Evolutionary conservation across 257 asterid species (phyloP).

Genomic region (Jaltomata sinuosa): DNA sequence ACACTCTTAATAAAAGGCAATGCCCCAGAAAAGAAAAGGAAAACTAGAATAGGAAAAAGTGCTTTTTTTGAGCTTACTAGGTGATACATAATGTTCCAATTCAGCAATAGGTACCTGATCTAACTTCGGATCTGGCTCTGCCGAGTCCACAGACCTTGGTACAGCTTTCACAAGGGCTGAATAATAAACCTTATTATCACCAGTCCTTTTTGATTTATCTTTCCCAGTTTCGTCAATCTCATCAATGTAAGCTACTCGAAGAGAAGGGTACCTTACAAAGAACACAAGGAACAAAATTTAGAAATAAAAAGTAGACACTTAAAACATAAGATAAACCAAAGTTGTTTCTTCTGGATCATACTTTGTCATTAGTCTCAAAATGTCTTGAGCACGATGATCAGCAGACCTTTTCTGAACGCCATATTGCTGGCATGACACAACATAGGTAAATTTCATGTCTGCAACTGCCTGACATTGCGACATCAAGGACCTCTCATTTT

Average conservation of each 20-base stretch:
- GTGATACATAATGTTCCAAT: not conserved
- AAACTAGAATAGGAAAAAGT: not conserved
- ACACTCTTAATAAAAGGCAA: not conserved
- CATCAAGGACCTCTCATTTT: conserved; percentile 59
- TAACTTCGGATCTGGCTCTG: conserved; percentile 78
- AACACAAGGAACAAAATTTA: conserved; percentile 13
- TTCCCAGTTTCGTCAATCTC: conserved; percentile 76
- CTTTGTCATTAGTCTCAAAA: conserved; percentile 88
- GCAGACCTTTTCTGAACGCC: conserved; percentile 89
- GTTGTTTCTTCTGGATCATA: conserved; percentile 18
- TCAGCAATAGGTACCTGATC: conserved; percentile 56
- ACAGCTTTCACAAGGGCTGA: conserved; percentile 94
- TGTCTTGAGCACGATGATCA: conserved; percentile 71
- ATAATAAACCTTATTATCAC: conserved; percentile 79
- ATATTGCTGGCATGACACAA: conserved; percentile 88
- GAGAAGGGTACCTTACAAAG: conserved; percentile 82
- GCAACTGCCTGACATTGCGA: conserved; percentile 90
- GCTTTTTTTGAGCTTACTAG: not conserved
- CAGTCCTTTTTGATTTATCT: conserved; percentile 46
- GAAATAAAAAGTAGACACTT: not conserved
- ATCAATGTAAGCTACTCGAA: conserved; percentile 93
- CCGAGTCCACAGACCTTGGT: conserved; percentile 87
- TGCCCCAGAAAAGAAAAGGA: not conserved
- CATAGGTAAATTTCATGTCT: conserved; percentile 91
- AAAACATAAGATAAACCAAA: not conserved